Conservation (phyloP, 352 stramenopile species). For the Globisporangium irregulare region DNA sequence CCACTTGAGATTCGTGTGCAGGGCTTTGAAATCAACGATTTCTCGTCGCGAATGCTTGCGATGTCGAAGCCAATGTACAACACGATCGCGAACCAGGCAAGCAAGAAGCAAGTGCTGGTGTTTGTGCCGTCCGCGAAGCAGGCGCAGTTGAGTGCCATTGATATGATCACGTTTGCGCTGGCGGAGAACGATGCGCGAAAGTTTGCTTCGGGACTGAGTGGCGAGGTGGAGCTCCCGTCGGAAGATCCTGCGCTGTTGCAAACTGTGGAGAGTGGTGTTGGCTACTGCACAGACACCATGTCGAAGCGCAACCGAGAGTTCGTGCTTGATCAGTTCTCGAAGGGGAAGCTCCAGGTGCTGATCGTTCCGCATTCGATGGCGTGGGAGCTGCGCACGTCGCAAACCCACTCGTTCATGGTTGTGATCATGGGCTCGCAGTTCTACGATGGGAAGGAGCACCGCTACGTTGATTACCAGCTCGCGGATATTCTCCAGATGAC, state of each 20-base stretch:
- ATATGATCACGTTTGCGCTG: conserved; percentile 97
- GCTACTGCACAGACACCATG: conserved; percentile 96
- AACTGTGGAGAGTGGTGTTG: conserved; percentile 93
- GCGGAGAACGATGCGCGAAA: conserved; percentile 78
- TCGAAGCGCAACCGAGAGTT: conserved; percentile 84
- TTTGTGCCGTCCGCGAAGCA: conserved; percentile 98
- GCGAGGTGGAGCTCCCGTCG: conserved; percentile 45
- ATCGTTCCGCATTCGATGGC: conserved; percentile 94
- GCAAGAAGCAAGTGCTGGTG: conserved; percentile 91
- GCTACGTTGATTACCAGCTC: conserved; percentile 97
- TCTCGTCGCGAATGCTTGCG: conserved; percentile 94
- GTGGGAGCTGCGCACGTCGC: conserved; percentile 83
- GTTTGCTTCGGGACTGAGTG: conserved; percentile 42
- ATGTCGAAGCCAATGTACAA: conserved; percentile 99
- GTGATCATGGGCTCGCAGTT: conserved; percentile 97
- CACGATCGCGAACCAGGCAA: conserved; percentile 83
- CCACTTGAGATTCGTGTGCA: conserved; percentile 97
- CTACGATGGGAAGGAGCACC: conserved; percentile 95
- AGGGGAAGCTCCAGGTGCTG: conserved; percentile 90
- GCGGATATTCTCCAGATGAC: conserved; percentile 99
- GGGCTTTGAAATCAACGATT: conserved; percentile 98
- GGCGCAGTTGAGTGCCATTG: conserved; percentile 97
- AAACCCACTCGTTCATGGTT: conserved; percentile 90
- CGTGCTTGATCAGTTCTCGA: conserved; percentile 88
- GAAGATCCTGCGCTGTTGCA: conserved; percentile 92